Evolutionary conservation across 2,329 filamentous ascomycete species (phyloP), one percentile per base, ranked within the genome.

Genomic region (Paecilomyces sp.): DNA sequence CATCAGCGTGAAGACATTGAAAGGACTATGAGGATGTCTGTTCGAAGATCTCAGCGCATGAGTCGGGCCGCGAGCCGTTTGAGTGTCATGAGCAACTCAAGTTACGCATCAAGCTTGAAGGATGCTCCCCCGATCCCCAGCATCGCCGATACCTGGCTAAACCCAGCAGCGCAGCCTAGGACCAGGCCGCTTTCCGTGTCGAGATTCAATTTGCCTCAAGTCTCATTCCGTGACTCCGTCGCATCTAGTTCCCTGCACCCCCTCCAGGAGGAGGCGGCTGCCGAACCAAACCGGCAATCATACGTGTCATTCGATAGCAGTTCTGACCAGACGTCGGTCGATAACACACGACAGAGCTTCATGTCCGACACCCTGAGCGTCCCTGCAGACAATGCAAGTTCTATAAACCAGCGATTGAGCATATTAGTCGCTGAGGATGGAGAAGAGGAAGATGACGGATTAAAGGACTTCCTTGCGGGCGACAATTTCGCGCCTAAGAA

Each of bases 401-500:
- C 91, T 0, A 80, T 95, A 60, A 90, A 91, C 73, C 91, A 96
- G 61, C 80, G 84, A n/a, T 82, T 97, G 57, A 91, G 88, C 60
- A 86, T 94, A 69, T 90, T 92, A 34, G 84, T 97, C 47, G 89
- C 89, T 15, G 90, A 95, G 66, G 93, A 97, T 69, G 92, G 92
- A 34, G 93, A 97, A 72, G 94, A 96, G 68, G 86, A 87, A 6
- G 93, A 97, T 68, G 90, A 92, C 70, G 92, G 94, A 67, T 82
- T 97, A 24, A 86, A 89, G 67, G 92, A 92, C 70, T 97, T 97
- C 81, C 82, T 97, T 50, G 87, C 91, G 34, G 91, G 91, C 64
- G 91, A 97, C 71, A 95, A 91, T 8, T 97, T 94, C 87, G 92
- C 95, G 65, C 92, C 96, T 63, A 90, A 93, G 79, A 96, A 96